These are phyloP conservation scores for Alternaria metachromatica DNA, from an alignment of 2,329 filamentous ascomycete species.

Conservation along the genomic window DNA sequence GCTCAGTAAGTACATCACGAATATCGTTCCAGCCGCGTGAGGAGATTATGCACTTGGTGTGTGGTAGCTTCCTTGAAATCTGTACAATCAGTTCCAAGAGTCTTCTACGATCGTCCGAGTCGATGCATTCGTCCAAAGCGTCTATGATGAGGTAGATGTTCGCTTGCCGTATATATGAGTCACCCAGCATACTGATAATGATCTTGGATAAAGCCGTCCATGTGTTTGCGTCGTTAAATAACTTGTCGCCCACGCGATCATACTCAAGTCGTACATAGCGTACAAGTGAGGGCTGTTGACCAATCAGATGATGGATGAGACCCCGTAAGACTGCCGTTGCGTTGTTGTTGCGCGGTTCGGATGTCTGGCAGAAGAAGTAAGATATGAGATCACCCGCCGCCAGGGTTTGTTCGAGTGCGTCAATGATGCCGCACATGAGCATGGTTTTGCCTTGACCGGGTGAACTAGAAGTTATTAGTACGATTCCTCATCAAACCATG, in stretches of 20 bases:
- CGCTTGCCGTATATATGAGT: rapidly evolving
- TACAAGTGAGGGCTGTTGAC: not conserved
- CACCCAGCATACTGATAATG: not conserved
- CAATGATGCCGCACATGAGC: not conserved
- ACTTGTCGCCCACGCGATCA: not conserved
- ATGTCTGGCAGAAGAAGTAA: not conserved
- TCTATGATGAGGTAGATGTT: not conserved
- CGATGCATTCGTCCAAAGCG: not conserved
- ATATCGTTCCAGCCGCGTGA: not conserved
- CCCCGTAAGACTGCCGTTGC: not conserved
- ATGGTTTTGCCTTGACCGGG: not conserved
- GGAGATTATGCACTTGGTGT: not conserved
- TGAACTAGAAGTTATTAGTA: too few species aligned
- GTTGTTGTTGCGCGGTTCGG: not conserved
- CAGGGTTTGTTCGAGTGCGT: too few species aligned
- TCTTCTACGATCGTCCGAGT: not conserved
- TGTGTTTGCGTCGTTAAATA: not conserved
- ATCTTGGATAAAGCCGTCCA: not conserved
- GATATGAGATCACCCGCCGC: too few species aligned
- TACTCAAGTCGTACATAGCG: not conserved
- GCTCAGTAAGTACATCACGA: not conserved
- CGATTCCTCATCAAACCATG: too few species aligned
- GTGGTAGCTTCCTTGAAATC: not conserved
- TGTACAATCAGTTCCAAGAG: not conserved
- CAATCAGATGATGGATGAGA: not conserved